Evolutionary conservation across 345 rosid genomes (phyloP).

Genomic region (Gossypium rotundifolium): DNA sequence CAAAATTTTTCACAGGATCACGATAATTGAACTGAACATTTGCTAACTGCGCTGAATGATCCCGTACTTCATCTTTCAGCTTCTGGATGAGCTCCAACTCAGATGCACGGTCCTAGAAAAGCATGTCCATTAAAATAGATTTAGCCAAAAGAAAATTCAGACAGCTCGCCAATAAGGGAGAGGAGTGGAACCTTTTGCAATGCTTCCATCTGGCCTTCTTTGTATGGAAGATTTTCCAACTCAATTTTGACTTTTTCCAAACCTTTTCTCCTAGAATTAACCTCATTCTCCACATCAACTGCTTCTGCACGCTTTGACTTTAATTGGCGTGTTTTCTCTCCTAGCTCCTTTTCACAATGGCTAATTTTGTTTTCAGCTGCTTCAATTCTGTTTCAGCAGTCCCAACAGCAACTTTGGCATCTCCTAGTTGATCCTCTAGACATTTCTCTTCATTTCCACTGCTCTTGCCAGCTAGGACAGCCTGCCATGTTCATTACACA

Average conservation of each 20-base stretch:
- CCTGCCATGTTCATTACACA: conserved; percentile 37
- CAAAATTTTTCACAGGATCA: conserved; percentile 83
- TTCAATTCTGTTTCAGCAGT: conserved; percentile 79
- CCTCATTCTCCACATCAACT: conserved; percentile 64
- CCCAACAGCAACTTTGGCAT: conserved; percentile 90
- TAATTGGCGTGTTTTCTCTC: conserved; percentile 62
- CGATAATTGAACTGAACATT: conserved; percentile 80
- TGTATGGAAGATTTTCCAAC: conserved; percentile 59
- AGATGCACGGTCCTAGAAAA: conserved; percentile 60
- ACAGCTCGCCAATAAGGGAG: conserved; percentile 2
- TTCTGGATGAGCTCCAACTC: conserved; percentile 65
- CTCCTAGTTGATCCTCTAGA: conserved; percentile 91
- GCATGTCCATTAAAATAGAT: conserved; percentile 8
- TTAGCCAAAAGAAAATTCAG: conserved; percentile 14
- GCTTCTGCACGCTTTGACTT: conserved; percentile 81
- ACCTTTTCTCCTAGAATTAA: conserved; percentile 55
- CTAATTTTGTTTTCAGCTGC: conserved; percentile 76
- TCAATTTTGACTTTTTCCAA: conserved; percentile 49
- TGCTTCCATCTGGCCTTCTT: conserved; percentile 83
- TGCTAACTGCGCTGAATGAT: conserved; percentile 64
- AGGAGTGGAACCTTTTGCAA: conserved; percentile 64
- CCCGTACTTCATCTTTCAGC: conserved; percentile 69
- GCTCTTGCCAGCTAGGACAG: conserved; percentile 92
- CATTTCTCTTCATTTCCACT: conserved; percentile 93
- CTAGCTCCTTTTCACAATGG: conserved; percentile 79